Evolutionary conservation across 2,329 filamentous ascomycete genomes (phyloP).

Genomic region (Aureobasidium melanogenum): DNA sequence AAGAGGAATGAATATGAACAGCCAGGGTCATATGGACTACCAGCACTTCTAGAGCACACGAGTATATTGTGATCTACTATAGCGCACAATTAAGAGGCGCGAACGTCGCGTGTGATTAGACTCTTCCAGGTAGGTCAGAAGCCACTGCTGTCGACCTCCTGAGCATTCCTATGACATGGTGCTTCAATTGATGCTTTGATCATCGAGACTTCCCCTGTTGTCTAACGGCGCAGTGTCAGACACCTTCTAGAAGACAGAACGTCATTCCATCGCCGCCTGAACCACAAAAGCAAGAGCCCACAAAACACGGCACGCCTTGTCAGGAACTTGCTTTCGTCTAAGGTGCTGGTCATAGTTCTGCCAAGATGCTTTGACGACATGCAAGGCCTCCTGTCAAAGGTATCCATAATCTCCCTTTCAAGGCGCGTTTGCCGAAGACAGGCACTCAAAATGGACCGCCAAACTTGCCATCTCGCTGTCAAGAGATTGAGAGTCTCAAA

Average conservation of each 20-base stretch:
- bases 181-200: neutral
- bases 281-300: neutral
- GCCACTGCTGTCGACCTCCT: neutral
- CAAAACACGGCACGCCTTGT: neutral
- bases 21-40: neutral
- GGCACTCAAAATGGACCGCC: neutral
- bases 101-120: neutral
- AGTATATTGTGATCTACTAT: neutral
- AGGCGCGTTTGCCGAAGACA: neutral
- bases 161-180: neutral
- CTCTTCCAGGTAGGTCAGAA: neutral
- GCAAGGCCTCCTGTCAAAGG: neutral
- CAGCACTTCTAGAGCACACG: neutral
- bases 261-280: slow-evolving; percentile 1
- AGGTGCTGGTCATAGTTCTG: neutral
- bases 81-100: neutral
- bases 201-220: neutral
- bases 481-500: neutral
- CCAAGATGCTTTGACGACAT: neutral
- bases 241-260: neutral
- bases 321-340: neutral
- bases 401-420: neutral
- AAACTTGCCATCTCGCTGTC: neutral
- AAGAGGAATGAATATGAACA: too few relatives aligned
- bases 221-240: neutral